phyloP scores from a whole-genome alignment of 352 stramenopile genomes.

The Phytophthora megakarya region DNA sequence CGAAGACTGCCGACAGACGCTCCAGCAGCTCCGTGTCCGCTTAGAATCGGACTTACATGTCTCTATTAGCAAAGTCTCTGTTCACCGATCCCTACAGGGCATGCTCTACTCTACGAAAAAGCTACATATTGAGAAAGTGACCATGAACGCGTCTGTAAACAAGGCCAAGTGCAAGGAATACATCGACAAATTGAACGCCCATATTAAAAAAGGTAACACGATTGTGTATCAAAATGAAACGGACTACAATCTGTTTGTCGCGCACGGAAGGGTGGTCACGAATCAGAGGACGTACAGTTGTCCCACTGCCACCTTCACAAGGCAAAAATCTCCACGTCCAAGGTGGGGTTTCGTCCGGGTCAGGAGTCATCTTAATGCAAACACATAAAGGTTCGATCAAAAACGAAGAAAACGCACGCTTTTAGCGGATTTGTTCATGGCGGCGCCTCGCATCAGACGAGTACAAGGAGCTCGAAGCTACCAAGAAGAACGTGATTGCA shows the following conservation, averaged over 20 bases:
- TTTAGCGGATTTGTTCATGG: slow-evolving; percentile 32
- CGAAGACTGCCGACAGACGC: slow-evolving; percentile 20
- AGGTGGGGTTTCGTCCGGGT: slow-evolving; percentile 25
- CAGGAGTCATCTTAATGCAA: slow-evolving; percentile 24
- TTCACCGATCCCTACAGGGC: slow-evolving; percentile 18
- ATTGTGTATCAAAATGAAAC: slow-evolving; percentile 30
- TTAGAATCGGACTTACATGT: slow-evolving; percentile 13
- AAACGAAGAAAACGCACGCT: slow-evolving; percentile 21
- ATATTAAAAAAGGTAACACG: slow-evolving; percentile 26
- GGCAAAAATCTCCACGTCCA: slow-evolving; percentile 26
- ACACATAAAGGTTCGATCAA: slow-evolving; percentile 28
- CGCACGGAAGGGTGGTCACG: slow-evolving; percentile 15
- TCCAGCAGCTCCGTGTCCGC: slow-evolving; percentile 3
- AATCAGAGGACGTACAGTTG: slow-evolving; percentile 8
- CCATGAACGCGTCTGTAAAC: slow-evolving; percentile 29
- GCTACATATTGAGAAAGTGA: slow-evolving; percentile 27
- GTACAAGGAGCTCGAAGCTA: slow-evolving; percentile 14
- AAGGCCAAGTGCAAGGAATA: slow-evolving; percentile 28
- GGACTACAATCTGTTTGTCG: slow-evolving; percentile 36
- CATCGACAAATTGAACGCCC: slow-evolving; percentile 5
- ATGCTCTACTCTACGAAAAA: slow-evolving; percentile 33
- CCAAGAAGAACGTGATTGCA: slow-evolving; percentile 29
- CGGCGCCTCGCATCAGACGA: slow-evolving; percentile 12
- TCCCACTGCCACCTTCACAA: slow-evolving; percentile 18
- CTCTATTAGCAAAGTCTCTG: not conserved